Conservation (phyloP, 371 early-diverging fungal species). For the Coemansia sp. region DNA sequence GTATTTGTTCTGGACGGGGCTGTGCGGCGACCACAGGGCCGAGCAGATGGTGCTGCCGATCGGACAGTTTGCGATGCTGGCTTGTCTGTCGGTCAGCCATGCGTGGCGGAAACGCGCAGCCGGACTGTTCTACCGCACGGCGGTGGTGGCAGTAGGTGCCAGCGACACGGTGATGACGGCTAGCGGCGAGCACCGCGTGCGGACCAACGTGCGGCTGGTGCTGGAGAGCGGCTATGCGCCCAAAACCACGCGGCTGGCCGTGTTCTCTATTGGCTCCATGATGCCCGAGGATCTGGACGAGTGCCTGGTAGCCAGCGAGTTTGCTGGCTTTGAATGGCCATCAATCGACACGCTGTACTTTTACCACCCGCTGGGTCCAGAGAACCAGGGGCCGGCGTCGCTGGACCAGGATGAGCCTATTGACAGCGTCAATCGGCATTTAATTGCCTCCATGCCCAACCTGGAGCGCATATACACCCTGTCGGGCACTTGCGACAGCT, state of each 20-base stretch:
- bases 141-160: conserved; percentile 11
- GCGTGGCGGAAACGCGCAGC: conserved; percentile 36
- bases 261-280: not conserved
- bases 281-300: conserved; percentile 1
- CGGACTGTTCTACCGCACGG: conserved; percentile 35
- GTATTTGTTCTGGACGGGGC: conserved; percentile 34
- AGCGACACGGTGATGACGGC: not conserved
- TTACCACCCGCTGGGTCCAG: conserved; percentile 14
- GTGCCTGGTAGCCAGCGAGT: conserved; percentile 9
- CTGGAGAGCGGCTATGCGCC: conserved; percentile 46
- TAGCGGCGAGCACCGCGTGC: not conserved
- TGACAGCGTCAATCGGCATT: conserved; percentile 7
- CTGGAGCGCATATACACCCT: conserved; percentile 16
- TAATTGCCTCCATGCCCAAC: conserved; percentile 18
- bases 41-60: conserved; percentile 19
- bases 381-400: not conserved
- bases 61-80: conserved; percentile 18
- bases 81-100: conserved; percentile 11
- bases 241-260: conserved; percentile 13
- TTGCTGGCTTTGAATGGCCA: conserved; percentile 31
- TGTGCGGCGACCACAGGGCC: conserved; percentile 2
- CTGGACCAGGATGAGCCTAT: conserved; percentile 24
- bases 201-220: conserved; percentile 25
- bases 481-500: conserved; percentile 34
- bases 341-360: conserved; percentile 24